Percentiles rank a stretch among this genome's conserved stretches.
phyloP scores from a whole-genome alignment of 2,329 filamentous ascomycete genomes.

The Talaromyces verruculosus region DNA sequence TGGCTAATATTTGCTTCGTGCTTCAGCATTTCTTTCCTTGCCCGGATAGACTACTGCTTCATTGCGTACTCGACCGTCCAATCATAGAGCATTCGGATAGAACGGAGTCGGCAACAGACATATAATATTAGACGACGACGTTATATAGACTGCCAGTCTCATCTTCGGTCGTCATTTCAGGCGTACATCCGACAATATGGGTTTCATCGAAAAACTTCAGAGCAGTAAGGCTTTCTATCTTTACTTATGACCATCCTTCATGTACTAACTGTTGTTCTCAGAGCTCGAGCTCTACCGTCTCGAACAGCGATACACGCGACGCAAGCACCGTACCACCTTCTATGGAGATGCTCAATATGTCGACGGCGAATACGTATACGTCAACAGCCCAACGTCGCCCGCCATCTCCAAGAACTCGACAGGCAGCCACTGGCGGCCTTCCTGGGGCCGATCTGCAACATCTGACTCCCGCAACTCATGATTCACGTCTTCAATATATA shows the following conservation, averaged over 20 bases:
- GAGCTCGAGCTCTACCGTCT: conserved; percentile 86
- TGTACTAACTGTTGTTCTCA: conserved; percentile 31
- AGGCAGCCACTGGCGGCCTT: conserved; percentile 21
- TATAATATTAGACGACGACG: neutral
- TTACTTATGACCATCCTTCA: neutral
- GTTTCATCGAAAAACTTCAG: conserved; percentile 53
- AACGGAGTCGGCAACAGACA: neutral
- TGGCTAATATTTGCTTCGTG: neutral
- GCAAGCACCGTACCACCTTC: conserved; percentile 86
- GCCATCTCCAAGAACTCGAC: conserved; percentile 41
- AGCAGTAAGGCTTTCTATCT: conserved; percentile 44
- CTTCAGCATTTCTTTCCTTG: neutral
- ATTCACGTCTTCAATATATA: conserved; percentile 11
- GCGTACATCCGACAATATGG: conserved; percentile 37
- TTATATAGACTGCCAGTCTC: neutral
- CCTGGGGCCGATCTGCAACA: conserved; percentile 18
- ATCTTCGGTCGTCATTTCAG: neutral
- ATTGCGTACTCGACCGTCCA: neutral
- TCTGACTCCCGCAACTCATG: conserved; percentile 21
- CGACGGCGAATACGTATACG: conserved; percentile 91
- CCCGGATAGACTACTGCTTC: neutral
- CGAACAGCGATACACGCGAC: conserved; percentile 90
- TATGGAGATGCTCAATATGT: conserved; percentile 87
- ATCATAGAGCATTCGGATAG: neutral
- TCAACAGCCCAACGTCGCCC: conserved; percentile 39